Base-by-base conservation (phyloP, 2,329 filamentous ascomycete genomes). In the Atkinsonella texensis region DNA sequence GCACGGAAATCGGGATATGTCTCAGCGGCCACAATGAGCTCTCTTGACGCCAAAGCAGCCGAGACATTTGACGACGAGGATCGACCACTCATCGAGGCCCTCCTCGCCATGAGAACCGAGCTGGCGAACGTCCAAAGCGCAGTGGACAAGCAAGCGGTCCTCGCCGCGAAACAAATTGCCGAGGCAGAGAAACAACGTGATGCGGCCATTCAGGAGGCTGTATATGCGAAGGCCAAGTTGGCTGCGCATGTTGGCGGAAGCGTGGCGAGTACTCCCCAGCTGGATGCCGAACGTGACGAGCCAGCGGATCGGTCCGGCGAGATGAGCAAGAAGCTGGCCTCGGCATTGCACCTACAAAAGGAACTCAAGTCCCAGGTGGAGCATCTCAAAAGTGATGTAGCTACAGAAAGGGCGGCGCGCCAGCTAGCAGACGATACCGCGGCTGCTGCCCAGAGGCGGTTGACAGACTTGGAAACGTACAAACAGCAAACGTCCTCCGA, bases 181-280 rank as follows among this genome's bases (percentile, higher is more conserved):
- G 90, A 96, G 64, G 85, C 94, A 1, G 93, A 98, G 65, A 90
- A 87, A 64, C 93, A 98, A 70, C 80, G 94, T 48, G 93, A 98
- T 68, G 83, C 85, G 41, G 93, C 93, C n/a, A 84, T 98, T 50
- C 87, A 85, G 60, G 94, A 98, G 70, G 93, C 93, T 1, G 86
- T 93, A 0, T 97, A 97, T 67, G 88, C 90, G 35, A 95, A 94
- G 64, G 89, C 94, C 2, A 96, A 89, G 64, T 73, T 96, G 49
- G 90, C 90, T 32, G 90, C 89, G 8, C 85, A 89, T 56, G 60
- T 68, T 3, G 83, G 79, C 39, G 77, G 81, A 51, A 89, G 84
- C 59, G 76, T 81, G 49, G 74, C 74, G 42, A 76, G 75, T 61
- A 77, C 80, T 41, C 70, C 84, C 52, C 74, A 81, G 61, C 66